These are phyloP conservation scores for Annulohypoxylon bovei DNA, from an alignment of 495 filamentous ascomycete genomes.

Conservation along the genomic window DNA sequence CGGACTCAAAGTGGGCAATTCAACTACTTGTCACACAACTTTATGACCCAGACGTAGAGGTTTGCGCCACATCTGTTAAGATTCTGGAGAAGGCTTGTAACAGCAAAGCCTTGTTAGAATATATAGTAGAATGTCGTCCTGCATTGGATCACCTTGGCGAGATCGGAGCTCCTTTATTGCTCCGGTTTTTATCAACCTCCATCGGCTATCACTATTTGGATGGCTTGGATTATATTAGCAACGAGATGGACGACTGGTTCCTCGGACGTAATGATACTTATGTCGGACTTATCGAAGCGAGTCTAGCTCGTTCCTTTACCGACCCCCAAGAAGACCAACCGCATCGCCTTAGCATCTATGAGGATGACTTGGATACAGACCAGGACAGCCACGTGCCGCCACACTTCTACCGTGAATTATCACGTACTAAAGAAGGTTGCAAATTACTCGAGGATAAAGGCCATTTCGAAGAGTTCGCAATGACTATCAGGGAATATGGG, in stretches of 20 bases:
- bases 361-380: conserved; percentile 63
- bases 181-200: conserved; percentile 93
- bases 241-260: conserved; percentile 99
- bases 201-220: conserved; percentile 98
- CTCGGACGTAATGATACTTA: conserved; percentile 93
- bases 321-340: conserved; percentile 67
- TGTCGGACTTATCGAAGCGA: conserved; percentile 93
- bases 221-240: conserved; percentile 95
- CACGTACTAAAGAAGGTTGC: conserved; percentile 91
- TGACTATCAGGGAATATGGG: conserved; percentile 84
- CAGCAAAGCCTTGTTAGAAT: conserved; percentile 85
- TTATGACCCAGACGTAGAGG: conserved; percentile 96
- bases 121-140: conserved; percentile 95
- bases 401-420: conserved; percentile 96
- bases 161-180: conserved; percentile 91
- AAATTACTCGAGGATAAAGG: conserved; percentile 88
- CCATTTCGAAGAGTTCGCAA: conserved; percentile 92
- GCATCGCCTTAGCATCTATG: conserved; percentile 63
- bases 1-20: conserved; percentile 89
- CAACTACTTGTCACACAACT: conserved; percentile 94
- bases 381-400: conserved; percentile 76
- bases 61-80: conserved; percentile 94
- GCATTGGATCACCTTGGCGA: conserved; percentile 95
- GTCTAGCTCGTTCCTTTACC: conserved; percentile 86
- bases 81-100: conserved; percentile 98